Percentiles rank a stretch among this genome's conserved stretches.
Evolutionary conservation across 345 rosid genomes (phyloP).

Genomic region (Rhizophora apiculata): DNA sequence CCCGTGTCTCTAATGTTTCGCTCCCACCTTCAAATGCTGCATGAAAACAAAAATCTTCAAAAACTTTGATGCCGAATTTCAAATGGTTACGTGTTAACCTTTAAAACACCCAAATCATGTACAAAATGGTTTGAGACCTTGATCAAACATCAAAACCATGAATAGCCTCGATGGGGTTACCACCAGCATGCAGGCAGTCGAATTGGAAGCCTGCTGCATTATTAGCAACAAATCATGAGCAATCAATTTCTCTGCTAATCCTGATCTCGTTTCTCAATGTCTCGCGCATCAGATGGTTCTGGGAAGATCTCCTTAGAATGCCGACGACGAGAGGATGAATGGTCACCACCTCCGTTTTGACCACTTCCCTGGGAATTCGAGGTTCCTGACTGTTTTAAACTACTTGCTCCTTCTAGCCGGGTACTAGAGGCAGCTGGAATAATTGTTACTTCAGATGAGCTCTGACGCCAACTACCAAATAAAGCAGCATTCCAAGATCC

Average conservation of each 20-base stretch:
- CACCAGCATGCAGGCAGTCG: slow-evolving; percentile 13
- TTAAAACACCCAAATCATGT: background rate
- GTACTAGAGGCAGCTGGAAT: slow-evolving; percentile 36
- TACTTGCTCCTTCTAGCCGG: slow-evolving; percentile 44
- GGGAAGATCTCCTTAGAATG: slow-evolving; percentile 89
- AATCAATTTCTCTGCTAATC: slow-evolving; percentile 35
- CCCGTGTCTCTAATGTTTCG: background rate
- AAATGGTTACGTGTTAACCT: background rate
- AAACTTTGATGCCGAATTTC: background rate
- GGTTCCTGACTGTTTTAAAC: slow-evolving; percentile 66
- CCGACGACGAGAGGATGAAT: slow-evolving; percentile 75
- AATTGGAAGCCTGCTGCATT: slow-evolving; percentile 40
- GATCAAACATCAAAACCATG: background rate
- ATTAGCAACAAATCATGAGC: slow-evolving; percentile 59
- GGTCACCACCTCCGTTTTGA: slow-evolving; percentile 51
- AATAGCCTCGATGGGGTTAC: background rate
- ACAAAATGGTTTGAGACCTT: background rate
- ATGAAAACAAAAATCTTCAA: background rate
- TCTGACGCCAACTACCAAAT: slow-evolving; percentile 95
- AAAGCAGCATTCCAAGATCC: slow-evolving; percentile 93
- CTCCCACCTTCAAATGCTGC: slow-evolving; percentile 1
- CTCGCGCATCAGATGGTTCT: slow-evolving; percentile 55
- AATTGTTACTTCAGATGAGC: slow-evolving; percentile 66
- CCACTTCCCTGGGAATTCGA: slow-evolving; percentile 82
- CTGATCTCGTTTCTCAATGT: slow-evolving; percentile 46